These are phyloP conservation scores for Fonsecaea pedrosoi DNA, from an alignment of 2,329 filamentous ascomycete genomes.

Conservation along the genomic window DNA sequence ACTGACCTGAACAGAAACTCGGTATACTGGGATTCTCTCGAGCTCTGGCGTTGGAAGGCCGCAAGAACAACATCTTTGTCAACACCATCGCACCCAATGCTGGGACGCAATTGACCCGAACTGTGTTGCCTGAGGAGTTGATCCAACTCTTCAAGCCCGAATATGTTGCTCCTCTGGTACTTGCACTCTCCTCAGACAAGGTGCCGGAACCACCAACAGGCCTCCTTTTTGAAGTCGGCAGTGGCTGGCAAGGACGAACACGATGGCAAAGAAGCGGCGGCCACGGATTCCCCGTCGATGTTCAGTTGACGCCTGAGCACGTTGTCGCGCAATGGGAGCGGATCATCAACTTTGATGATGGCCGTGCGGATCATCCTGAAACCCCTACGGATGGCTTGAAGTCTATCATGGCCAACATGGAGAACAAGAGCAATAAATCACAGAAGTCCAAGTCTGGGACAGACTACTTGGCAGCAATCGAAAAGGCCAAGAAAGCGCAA, in stretches of 20 bases:
- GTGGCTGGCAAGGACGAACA: slow-evolving; percentile 89
- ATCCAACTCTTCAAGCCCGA: slow-evolving; percentile 99
- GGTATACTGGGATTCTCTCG: slow-evolving; percentile 96
- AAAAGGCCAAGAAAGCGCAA: slow-evolving; percentile 74
- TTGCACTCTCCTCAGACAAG: slow-evolving; percentile 85
- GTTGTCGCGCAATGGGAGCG: slow-evolving; percentile 76
- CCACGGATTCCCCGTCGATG: slow-evolving; percentile 87
- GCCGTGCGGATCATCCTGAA: slow-evolving; percentile 83
- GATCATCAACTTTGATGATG: slow-evolving; percentile 86
- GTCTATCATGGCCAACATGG: slow-evolving; percentile 84
- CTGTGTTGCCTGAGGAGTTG: slow-evolving; percentile 94
- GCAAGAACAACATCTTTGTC: slow-evolving; percentile 97
- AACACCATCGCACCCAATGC: slow-evolving; percentile 99
- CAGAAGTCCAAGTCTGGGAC: slow-evolving; percentile 52
- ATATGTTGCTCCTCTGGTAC: slow-evolving; percentile 92
- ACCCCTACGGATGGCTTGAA: slow-evolving; percentile 77
- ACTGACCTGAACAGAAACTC: slow-evolving; percentile 65
- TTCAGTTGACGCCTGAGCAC: slow-evolving; percentile 81
- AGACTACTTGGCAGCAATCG: slow-evolving; percentile 77
- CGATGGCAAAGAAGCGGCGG: slow-evolving; percentile 94
- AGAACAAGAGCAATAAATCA: slow-evolving; percentile 71
- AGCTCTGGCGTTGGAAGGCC: slow-evolving; percentile 88
- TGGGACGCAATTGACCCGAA: slow-evolving; percentile 91
- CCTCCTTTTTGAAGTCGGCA: slow-evolving; percentile 90
- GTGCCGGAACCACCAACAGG: slow-evolving; percentile 83